These are phyloP conservation scores for sweet orange (Citrus sinensis) DNA, from an alignment of 345 rosid species.

Conservation along the genomic window DVS_A1.0 CM039164.1:1525501-1526000, in stretches of 20 bases:
- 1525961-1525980: conserved; percentile 75
- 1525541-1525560: conserved; percentile 93
- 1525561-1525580: conserved; percentile 85
- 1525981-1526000: conserved; percentile 64
- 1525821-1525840: not conserved
- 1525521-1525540: conserved; percentile 81
- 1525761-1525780: conserved; percentile 71
- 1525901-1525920: conserved; percentile 64
- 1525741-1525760: conserved; percentile 77
- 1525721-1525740: conserved; percentile 90
- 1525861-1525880: not conserved
- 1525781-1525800: conserved; percentile 7
- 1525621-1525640: not conserved
- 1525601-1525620: not conserved
- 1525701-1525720: conserved; percentile 85
- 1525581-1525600: conserved; percentile 52
- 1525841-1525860: not conserved
- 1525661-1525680: conserved; percentile 68
- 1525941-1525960: conserved; percentile 72
- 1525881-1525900: conserved; percentile 36
- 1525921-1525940: conserved; percentile 48
- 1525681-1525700: conserved; percentile 90
- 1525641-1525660: not conserved
- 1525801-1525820: not conserved
- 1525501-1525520: conserved; percentile 78